Percentiles rank a stretch among this genome's conserved stretches.
Conservation (phyloP, 176 grass and related monocot species). For the Bromus sterilis region DNA sequence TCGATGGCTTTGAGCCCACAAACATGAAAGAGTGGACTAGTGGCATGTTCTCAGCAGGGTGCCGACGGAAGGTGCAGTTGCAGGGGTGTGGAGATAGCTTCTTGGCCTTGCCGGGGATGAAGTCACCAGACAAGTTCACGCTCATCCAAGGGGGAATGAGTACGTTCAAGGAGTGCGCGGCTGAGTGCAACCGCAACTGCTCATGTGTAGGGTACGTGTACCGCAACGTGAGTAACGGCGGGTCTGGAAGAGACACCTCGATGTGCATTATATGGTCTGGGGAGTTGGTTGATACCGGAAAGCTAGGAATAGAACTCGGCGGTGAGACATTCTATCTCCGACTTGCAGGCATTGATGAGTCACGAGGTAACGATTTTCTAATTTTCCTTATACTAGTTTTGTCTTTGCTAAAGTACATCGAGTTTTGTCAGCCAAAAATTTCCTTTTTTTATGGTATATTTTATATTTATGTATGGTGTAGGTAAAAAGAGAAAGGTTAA, state of each 20-base stretch:
- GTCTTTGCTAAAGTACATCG: background rate
- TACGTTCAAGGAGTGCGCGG: background rate
- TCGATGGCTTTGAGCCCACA: background rate
- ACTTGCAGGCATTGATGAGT: background rate
- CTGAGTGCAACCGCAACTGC: background rate
- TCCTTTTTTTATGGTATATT: background rate
- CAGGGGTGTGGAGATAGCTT: background rate
- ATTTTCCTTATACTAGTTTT: background rate
- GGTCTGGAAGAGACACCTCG: background rate
- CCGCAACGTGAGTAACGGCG: background rate
- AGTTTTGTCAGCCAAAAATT: too few species aligned
- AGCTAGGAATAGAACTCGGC: accelerated
- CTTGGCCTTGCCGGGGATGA: background rate
- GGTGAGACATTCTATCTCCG: constrained; percentile 35
- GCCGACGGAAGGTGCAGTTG: background rate
- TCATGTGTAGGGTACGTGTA: background rate
- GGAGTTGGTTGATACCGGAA: constrained; percentile 25
- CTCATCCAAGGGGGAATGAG: background rate
- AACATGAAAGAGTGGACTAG: background rate
- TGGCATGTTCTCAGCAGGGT: background rate
- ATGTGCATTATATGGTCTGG: constrained; percentile 27
- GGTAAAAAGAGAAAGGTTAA: background rate
- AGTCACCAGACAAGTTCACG: background rate
- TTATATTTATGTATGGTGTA: background rate
- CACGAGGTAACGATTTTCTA: background rate